Conservation (phyloP, 805 yeast species). For the Yamadazyma tumulicola region DNA sequence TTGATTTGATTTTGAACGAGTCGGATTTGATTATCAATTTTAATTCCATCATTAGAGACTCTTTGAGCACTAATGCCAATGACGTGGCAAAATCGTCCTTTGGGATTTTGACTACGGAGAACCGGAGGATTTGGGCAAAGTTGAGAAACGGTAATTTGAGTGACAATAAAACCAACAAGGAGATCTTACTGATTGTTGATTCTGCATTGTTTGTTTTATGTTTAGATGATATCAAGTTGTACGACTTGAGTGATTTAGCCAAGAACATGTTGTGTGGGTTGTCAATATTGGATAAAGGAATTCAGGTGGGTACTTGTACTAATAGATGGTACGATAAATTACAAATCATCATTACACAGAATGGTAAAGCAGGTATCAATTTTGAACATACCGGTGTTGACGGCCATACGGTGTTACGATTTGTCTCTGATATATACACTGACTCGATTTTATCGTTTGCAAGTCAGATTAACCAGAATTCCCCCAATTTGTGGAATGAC, state of each 20-base stretch:
- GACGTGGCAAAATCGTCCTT: slow-evolving; percentile 76
- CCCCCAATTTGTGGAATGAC: slow-evolving; percentile 67
- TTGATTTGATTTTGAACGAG: slow-evolving; percentile 70
- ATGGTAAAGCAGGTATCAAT: slow-evolving; percentile 90
- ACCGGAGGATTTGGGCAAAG: slow-evolving; percentile 82
- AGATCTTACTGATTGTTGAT: slow-evolving; percentile 73
- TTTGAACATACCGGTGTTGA: slow-evolving; percentile 95
- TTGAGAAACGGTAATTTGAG: slow-evolving; percentile 51
- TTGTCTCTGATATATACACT: slow-evolving; percentile 86
- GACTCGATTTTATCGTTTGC: slow-evolving; percentile 89
- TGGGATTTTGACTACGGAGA: slow-evolving; percentile 88
- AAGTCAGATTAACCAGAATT: slow-evolving; percentile 67
- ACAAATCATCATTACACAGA: slow-evolving; percentile 80
- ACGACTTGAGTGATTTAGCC: slow-evolving; percentile 61
- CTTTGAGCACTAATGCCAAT: slow-evolving; percentile 46
- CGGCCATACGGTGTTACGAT: slow-evolving; percentile 88
- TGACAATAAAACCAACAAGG: slow-evolving; percentile 54
- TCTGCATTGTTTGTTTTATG: slow-evolving; percentile 80
- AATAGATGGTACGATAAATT: slow-evolving; percentile 94
- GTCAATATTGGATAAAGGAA: slow-evolving; percentile 72
- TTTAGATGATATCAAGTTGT: slow-evolving; percentile 71
- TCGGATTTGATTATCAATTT: slow-evolving; percentile 73
- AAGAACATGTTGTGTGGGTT: slow-evolving; percentile 88
- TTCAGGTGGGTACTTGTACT: slow-evolving; percentile 91
- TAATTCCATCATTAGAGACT: slow-evolving; percentile 73